Conservation (phyloP, 176 grass and related monocot genomes). For the Hyparrhenia diplandra region DNA sequence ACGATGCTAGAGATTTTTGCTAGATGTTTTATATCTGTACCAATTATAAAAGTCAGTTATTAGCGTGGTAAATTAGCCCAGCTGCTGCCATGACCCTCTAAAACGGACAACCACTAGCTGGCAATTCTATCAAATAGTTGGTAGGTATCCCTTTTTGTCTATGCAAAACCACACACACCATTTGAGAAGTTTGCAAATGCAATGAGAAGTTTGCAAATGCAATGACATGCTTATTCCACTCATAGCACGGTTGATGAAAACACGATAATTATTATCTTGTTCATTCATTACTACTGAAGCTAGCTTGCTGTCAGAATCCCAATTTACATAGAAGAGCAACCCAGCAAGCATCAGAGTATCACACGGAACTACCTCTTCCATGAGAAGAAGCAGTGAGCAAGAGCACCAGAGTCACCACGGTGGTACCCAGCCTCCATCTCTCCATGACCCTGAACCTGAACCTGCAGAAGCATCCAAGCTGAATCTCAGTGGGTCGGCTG, state of each 20-base stretch:
- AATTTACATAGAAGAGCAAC: not conserved
- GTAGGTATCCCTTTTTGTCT: not conserved
- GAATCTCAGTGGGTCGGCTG: not conserved
- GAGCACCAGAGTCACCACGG: slow-evolving; percentile 9
- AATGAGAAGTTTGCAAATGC: not conserved
- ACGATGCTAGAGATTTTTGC: not conserved
- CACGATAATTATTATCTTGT: not conserved
- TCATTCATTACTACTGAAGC: not conserved
- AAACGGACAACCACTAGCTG: not conserved
- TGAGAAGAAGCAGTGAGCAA: slow-evolving; percentile 14
- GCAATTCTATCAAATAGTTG: not conserved
- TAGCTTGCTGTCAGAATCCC: not conserved
- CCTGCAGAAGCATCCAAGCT: not conserved
- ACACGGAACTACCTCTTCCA: slow-evolving; percentile 9
- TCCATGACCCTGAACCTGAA: slow-evolving; percentile 27
- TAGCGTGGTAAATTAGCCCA: not conserved
- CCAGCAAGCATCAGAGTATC: not conserved
- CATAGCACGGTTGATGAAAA: not conserved
- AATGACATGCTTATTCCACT: not conserved
- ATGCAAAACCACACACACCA: not conserved
- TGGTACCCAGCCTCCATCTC: not conserved
- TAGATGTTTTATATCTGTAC: not conserved
- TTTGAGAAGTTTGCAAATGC: not conserved
- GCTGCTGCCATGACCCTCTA: not conserved
- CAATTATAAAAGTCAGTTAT: slow-evolving; percentile 4